phyloP scores from a whole-genome alignment of 495 filamentous ascomycete species.

The Penicillium manginii region DNA sequence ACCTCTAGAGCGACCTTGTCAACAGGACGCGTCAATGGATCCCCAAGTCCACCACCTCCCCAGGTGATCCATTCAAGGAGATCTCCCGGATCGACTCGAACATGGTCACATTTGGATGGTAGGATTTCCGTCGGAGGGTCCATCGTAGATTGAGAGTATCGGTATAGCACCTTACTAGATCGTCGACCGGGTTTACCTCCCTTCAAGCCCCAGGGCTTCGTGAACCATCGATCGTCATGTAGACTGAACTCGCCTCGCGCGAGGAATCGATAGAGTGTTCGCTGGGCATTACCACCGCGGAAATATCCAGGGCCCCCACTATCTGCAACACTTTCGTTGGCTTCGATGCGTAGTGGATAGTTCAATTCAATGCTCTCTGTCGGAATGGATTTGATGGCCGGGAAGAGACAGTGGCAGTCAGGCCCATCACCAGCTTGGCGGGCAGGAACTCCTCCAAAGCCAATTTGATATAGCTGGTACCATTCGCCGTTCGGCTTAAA shows the following conservation, averaged over 20 bases:
- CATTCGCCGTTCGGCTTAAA: slow-evolving; percentile 54
- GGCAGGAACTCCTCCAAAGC: slow-evolving; percentile 55
- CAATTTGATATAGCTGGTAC: slow-evolving; percentile 57
- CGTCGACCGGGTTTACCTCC: slow-evolving; percentile 50
- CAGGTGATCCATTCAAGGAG: slow-evolving; percentile 57
- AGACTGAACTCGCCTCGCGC: slow-evolving; percentile 50
- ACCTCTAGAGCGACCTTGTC: slow-evolving; percentile 52
- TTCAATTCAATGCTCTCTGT: slow-evolving; percentile 55
- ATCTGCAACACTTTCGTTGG: slow-evolving; percentile 52
- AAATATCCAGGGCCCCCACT: slow-evolving; percentile 51
- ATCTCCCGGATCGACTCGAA: slow-evolving; percentile 50
- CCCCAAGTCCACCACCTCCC: slow-evolving; percentile 55
- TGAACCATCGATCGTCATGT: slow-evolving; percentile 57
- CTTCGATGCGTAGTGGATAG: slow-evolving; percentile 53
- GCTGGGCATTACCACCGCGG: slow-evolving; percentile 54
- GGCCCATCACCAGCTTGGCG: slow-evolving; percentile 52
- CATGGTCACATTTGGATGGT: slow-evolving; percentile 53
- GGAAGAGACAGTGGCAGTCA: slow-evolving; percentile 57
- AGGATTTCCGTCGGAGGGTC: slow-evolving; percentile 33
- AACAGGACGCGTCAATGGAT: slow-evolving; percentile 50
- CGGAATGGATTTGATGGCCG: slow-evolving; percentile 55
- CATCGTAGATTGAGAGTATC: slow-evolving; percentile 36
- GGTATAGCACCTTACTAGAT: slow-evolving; percentile 46
- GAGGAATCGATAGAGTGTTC: slow-evolving; percentile 51
- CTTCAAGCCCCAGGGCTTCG: slow-evolving; percentile 54